These are phyloP conservation scores for Auricularia heimuer DNA, from an alignment of 768 basidiomycete species.

Conservation along the genomic window DNA sequence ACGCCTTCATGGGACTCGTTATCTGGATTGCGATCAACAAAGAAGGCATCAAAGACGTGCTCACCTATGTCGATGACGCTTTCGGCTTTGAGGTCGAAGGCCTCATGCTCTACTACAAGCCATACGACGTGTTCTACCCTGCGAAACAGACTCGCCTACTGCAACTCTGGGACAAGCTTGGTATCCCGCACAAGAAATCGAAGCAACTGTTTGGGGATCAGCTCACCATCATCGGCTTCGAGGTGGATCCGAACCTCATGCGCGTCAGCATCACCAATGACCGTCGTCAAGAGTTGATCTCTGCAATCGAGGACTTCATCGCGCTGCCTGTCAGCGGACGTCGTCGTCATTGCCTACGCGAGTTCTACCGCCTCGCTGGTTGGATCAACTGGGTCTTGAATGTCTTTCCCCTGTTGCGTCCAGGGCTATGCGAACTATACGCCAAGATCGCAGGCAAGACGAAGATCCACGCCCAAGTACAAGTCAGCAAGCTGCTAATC, in stretches of 20 bases:
- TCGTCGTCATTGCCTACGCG: slow-evolving; percentile 8
- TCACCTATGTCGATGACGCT: slow-evolving; percentile 28
- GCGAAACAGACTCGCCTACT: slow-evolving; percentile 26
- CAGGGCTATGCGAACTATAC: slow-evolving; percentile 25
- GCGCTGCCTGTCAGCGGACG: slow-evolving; percentile 1
- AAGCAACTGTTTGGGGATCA: slow-evolving; percentile 30
- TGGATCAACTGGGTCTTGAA: slow-evolving; percentile 35
- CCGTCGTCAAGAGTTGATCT: slow-evolving; percentile 12
- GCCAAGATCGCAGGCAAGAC: slow-evolving; percentile 24
- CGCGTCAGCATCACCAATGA: slow-evolving; percentile 19
- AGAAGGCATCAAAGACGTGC: slow-evolving; percentile 11
- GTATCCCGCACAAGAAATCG: slow-evolving; percentile 27
- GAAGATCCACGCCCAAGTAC: slow-evolving; percentile 10
- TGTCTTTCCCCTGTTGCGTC: slow-evolving; percentile 27
- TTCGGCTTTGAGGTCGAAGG: slow-evolving; percentile 16
- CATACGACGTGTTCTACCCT: slow-evolving; percentile 22
- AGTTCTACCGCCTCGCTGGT: slow-evolving; percentile 25
- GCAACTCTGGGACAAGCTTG: slow-evolving; percentile 29
- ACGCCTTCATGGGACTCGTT: slow-evolving; percentile 23
- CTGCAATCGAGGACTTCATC: slow-evolving; percentile 11
- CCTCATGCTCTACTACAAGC: slow-evolving; percentile 19
- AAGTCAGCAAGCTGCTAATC: slow-evolving; percentile 20
- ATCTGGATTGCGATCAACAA: slow-evolving; percentile 27
- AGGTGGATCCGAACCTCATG: slow-evolving; percentile 26
- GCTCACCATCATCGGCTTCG: slow-evolving; percentile 31